Evolutionary conservation across 1,139 yeast species (phyloP).

Genomic region (Keqinozyma sinolaborantium): DNA sequence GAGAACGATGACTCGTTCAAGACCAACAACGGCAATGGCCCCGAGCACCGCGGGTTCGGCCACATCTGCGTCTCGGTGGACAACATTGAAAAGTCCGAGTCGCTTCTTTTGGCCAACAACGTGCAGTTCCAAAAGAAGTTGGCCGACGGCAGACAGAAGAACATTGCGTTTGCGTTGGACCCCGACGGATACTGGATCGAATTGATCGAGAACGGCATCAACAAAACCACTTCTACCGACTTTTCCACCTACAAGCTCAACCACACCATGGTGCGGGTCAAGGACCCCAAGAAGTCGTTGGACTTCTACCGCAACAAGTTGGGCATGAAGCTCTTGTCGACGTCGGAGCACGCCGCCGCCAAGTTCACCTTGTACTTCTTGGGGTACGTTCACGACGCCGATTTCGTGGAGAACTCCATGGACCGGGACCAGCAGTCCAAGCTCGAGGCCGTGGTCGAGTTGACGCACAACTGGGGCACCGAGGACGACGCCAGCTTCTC

Average conservation of each 20-base stretch:
- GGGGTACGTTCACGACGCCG: constrained; percentile 54
- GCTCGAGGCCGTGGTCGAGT: constrained; percentile 72
- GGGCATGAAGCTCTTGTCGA: constrained; percentile 72
- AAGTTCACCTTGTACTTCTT: constrained; percentile 83
- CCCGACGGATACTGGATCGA: constrained; percentile 98
- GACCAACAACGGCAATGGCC: constrained; percentile 77
- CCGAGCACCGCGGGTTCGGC: constrained; percentile 88
- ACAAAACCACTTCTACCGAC: constrained; percentile 36
- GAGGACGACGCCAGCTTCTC: constrained; percentile 69
- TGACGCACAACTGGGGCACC: constrained; percentile 95
- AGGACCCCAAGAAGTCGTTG: constrained; percentile 74
- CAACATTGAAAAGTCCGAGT: constrained; percentile 64
- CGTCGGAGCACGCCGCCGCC: constrained; percentile 58
- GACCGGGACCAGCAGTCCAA: constrained; percentile 26
- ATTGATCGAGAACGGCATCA: constrained; percentile 60
- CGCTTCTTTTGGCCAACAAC: constrained; percentile 50
- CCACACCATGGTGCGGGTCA: constrained; percentile 91
- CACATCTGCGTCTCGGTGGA: constrained; percentile 88
- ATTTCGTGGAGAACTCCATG: constrained; percentile 33
- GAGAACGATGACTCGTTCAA: constrained; percentile 58
- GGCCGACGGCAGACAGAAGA: constrained; percentile 84
- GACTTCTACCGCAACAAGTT: constrained; percentile 73
- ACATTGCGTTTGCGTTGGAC: constrained; percentile 91
- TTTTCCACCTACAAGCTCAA: constrained; percentile 59
- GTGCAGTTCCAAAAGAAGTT: constrained; percentile 80